Percentiles rank a stretch among this genome's conserved stretches.
phyloP scores from a whole-genome alignment of 2,329 filamentous ascomycete species.

The Rutstroemia sp. region DNA sequence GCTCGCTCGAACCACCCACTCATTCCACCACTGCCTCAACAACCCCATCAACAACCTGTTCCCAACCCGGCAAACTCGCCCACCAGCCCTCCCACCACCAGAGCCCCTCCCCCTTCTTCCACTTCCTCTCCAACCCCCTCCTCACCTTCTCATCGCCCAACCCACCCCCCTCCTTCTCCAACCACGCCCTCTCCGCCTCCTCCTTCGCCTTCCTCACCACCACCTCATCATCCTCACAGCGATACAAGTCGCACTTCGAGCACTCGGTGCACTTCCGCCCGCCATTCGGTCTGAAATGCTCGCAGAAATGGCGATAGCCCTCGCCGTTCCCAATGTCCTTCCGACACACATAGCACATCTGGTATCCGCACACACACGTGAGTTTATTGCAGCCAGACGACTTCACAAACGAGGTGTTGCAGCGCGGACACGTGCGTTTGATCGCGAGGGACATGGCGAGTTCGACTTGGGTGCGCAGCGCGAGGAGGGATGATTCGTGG shows the following conservation, averaged over 20 bases:
- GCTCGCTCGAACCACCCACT: not conserved
- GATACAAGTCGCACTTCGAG: slow-evolving; percentile 66
- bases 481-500: slow-evolving; percentile 74
- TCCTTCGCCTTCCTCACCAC: slow-evolving; percentile 62
- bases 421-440: slow-evolving; percentile 90
- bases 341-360: slow-evolving; percentile 97
- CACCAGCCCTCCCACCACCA: slow-evolving; percentile 20
- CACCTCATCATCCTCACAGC: slow-evolving; percentile 64
- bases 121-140: slow-evolving; percentile 47
- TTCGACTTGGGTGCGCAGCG: slow-evolving; percentile 83
- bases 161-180: slow-evolving; percentile 52
- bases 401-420: slow-evolving; percentile 89
- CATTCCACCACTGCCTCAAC: slow-evolving; percentile 27
- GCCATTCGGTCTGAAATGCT: slow-evolving; percentile 81
- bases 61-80: slow-evolving; percentile 23
- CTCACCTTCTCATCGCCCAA: slow-evolving; percentile 50
- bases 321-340: slow-evolving; percentile 60
- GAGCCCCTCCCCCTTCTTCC: slow-evolving; percentile 18
- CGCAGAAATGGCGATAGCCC: slow-evolving; percentile 91
- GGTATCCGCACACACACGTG: slow-evolving; percentile 90
- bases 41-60: slow-evolving; percentile 27
- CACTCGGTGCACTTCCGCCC: slow-evolving; percentile 73
- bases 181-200: slow-evolving; percentile 66
- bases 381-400: slow-evolving; percentile 93
- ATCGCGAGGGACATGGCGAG: slow-evolving; percentile 88